Percentiles rank a stretch among this genome's conserved stretches.
Evolutionary conservation across 208 protist genomes (phyloP).

Genomic region (Wallacemonas collosoma): DNA sequence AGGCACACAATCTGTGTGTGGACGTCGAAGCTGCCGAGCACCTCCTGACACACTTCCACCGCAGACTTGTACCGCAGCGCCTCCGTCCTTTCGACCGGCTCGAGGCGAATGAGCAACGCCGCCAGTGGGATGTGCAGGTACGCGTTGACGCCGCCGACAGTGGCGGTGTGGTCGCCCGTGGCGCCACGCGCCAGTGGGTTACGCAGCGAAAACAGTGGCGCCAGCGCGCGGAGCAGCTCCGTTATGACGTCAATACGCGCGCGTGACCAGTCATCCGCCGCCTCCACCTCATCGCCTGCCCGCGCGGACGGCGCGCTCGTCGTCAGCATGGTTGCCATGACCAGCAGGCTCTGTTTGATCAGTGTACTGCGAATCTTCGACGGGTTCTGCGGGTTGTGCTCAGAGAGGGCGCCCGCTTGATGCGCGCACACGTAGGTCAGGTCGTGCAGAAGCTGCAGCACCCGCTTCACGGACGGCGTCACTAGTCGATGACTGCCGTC

Average conservation of each 20-base stretch:
- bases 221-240: slow-evolving; percentile 67
- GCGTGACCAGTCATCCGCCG: slow-evolving; percentile 30
- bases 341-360: slow-evolving; percentile 64
- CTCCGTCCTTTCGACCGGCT: slow-evolving; percentile 59
- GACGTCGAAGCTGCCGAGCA: slow-evolving; percentile 80
- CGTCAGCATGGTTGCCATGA: slow-evolving; percentile 76
- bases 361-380: slow-evolving; percentile 39
- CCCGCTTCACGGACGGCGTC: slow-evolving; percentile 23
- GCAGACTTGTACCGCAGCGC: slow-evolving; percentile 63
- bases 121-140: slow-evolving; percentile 82
- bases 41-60: slow-evolving; percentile 74
- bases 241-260: slow-evolving; percentile 59
- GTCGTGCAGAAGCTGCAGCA: slow-evolving; percentile 45
- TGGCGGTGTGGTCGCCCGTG: not conserved
- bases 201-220: slow-evolving; percentile 57
- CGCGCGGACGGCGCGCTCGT: slow-evolving; percentile 10
- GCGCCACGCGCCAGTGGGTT: not conserved
- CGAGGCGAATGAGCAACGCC: slow-evolving; percentile 80
- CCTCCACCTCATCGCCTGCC: slow-evolving; percentile 11
- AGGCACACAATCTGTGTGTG: slow-evolving; percentile 82
- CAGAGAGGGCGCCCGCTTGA: slow-evolving; percentile 57
- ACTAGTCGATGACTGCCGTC: slow-evolving; percentile 30
- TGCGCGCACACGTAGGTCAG: slow-evolving; percentile 62
- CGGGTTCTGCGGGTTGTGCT: slow-evolving; percentile 49
- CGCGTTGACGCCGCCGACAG: not conserved